phyloP scores from a whole-genome alignment of 2,329 filamentous ascomycete species.

The Tricladium varicosporioides region DNA sequence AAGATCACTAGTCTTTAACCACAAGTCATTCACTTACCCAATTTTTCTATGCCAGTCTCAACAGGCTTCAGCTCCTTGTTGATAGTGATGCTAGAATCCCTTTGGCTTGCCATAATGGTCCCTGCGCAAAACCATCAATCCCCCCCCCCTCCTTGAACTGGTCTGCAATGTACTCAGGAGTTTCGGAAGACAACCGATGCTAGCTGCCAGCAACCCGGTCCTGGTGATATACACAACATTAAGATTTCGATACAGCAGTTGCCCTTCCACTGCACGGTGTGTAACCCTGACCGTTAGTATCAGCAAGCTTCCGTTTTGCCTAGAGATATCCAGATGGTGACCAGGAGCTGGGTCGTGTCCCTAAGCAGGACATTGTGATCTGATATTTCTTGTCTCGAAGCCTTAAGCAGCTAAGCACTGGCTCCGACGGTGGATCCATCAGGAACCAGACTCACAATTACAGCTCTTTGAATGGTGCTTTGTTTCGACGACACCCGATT shows the following conservation, averaged over 20 bases:
- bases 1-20: too few relatives aligned
- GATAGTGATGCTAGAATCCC: too few relatives aligned
- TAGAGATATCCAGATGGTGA: not conserved
- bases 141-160: too few relatives aligned
- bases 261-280: conserved; percentile 9
- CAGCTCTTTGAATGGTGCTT: not conserved
- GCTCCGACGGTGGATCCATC: not conserved
- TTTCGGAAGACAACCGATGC: too few relatives aligned
- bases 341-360: not conserved
- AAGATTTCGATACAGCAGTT: conserved; percentile 10
- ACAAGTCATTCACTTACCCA: too few relatives aligned
- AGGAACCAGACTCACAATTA: conserved; percentile 2
- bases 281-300: conserved; percentile 2
- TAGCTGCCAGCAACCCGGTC: conserved; percentile 6
- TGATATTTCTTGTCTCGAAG: too few relatives aligned
- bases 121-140: too few relatives aligned
- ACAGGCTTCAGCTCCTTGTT: too few relatives aligned
- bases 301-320: conserved; percentile 2
- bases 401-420: not conserved
- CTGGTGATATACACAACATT: conserved; percentile 6
- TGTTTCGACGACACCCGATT: not conserved
- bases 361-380: not conserved
- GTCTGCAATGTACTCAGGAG: too few relatives aligned
- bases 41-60: too few relatives aligned
- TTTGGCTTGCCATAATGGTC: too few relatives aligned